Percentiles rank a stretch among this genome's conserved stretches.
Conservation (phyloP, 805 yeast genomes). For the Saturnispora sekii region DNA sequence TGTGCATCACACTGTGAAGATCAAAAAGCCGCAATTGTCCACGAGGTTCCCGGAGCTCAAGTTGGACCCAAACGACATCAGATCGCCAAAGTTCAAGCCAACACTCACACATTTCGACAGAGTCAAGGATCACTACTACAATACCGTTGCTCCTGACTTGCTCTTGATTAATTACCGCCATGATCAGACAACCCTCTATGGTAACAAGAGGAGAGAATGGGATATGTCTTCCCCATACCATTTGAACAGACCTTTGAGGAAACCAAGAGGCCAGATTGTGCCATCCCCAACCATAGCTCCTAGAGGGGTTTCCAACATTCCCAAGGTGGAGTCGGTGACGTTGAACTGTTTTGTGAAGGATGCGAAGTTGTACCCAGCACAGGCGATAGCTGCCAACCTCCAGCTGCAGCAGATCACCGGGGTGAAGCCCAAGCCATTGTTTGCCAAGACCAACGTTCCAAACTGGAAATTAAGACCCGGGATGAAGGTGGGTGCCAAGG, state of each 20-base stretch:
- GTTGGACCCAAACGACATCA: conserved; percentile 60
- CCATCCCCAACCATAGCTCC: conserved; percentile 69
- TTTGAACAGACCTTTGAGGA: conserved; percentile 65
- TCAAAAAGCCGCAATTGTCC: conserved; percentile 64
- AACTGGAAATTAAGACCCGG: conserved; percentile 84
- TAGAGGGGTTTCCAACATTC: conserved; percentile 59
- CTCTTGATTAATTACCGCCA: conserved; percentile 71
- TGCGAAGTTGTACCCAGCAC: conserved; percentile 60
- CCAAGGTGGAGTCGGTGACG: conserved; percentile 55
- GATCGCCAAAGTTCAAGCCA: conserved; percentile 73
- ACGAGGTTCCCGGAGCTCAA: conserved; percentile 65
- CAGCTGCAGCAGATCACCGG: conserved; percentile 95
- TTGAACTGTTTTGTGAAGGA: conserved; percentile 70
- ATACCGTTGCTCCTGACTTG: conserved; percentile 68
- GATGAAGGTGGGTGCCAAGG: conserved; percentile 84
- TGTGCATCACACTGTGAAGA: conserved; percentile 79
- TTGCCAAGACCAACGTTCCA: conserved; percentile 70
- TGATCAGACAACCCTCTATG: conserved; percentile 41
- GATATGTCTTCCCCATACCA: conserved; percentile 84
- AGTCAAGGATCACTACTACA: conserved; percentile 62
- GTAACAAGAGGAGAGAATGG: conserved; percentile 76
- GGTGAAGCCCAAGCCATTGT: conserved; percentile 63
- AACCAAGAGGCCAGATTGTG: conserved; percentile 66
- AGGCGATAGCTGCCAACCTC: conserved; percentile 65
- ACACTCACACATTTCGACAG: conserved; percentile 70